Evolutionary conservation across 139 green algal genomes (phyloP).

Genomic region (Ostreobium quekettii): DNA sequence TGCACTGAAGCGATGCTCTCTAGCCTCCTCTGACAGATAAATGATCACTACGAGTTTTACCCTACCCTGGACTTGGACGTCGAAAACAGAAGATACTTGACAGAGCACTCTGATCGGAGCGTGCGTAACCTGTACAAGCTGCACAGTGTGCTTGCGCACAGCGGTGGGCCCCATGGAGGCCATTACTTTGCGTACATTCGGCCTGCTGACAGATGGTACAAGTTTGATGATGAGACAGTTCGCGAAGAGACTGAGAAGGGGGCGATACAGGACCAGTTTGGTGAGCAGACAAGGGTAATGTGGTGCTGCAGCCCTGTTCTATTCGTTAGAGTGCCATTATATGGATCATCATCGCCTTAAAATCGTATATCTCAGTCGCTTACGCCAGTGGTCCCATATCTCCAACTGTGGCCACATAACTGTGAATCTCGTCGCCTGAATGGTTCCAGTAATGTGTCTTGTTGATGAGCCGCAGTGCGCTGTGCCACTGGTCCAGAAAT

Average conservation of each 20-base stretch:
- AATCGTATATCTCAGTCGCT: too few relatives aligned
- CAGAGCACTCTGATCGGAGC: conserved; percentile 40
- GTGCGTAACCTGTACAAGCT: conserved; percentile 80
- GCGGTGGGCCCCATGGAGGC: conserved; percentile 84
- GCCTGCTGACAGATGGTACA: conserved; percentile 73
- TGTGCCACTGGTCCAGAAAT: too few relatives aligned
- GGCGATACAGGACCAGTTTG: conserved; percentile 88
- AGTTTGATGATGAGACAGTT: conserved; percentile 94
- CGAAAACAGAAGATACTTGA: conserved; percentile 59
- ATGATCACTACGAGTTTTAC: conserved; percentile 91
- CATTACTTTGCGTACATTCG: conserved; percentile 84
- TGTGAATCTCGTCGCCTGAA: too few relatives aligned
- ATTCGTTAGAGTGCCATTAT: too few relatives aligned
- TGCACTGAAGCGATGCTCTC: too few relatives aligned
- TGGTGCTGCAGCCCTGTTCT: too few relatives aligned
- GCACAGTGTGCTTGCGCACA: conserved; percentile 91
- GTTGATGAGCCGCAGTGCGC: too few relatives aligned
- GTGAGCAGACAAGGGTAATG: too few relatives aligned
- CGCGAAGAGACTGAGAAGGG: conserved; percentile 52
- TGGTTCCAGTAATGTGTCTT: too few relatives aligned
- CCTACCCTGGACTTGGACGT: conserved; percentile 82
- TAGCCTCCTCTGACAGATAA: conserved; percentile 60
- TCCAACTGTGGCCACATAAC: too few relatives aligned
- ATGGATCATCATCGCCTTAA: too few relatives aligned
- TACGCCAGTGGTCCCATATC: too few relatives aligned